Base-by-base conservation (phyloP, 2,329 filamentous ascomycete genomes). In the Paraphoma sp. region DNA sequence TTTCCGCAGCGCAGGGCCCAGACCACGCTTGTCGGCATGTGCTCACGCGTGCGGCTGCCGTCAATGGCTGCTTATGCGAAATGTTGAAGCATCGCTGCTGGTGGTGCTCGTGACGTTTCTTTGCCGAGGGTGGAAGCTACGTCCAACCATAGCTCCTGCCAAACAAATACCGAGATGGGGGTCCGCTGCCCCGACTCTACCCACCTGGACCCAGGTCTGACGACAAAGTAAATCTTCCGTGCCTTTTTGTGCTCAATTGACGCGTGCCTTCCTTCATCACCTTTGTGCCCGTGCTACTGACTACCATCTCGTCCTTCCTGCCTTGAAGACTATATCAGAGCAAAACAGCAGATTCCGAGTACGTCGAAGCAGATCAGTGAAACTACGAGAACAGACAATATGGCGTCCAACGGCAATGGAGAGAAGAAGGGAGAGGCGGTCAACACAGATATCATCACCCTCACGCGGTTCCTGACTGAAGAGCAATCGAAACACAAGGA, bases 401-500 rank as follows among this genome's bases (percentile, higher is more conserved):
- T 81, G 78, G 60, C 62, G 53, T 69, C 74, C 55, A 79, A 78
- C 74, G 78, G 63, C 10, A 50, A 40, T 47, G 78, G 78, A 59
- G 78, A 78, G 67, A 80, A 78, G 64, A 75, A 80, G 59, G 57
- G 59, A 42, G 82, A 87, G 67, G 83, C 84, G 54, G 82, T 99
- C 82, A 97, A 98, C 84, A 96, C 92, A 61, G 87, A 97, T 79
- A 98, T 99, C 75, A 85, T 98, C 75, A 98, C 95, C 53, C 87
- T 99, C 69, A 97, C 95, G 42, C 87, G 95, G 60, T 97, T 95
- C 84, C 86, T 99, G 70, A 98, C 93, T 30, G 95, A 99, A 82
- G 93, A 97, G 82, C 95, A 99, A 79, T 81, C 84, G 60, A 97
- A 97, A 80, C 88, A 96, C 81, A 89, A 90, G 76, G 93, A 98